Evolutionary conservation across 2,329 filamentous ascomycete genomes (phyloP), one percentile per base, ranked within the genome.

Genomic region (Xylariaceae sp.): DNA sequence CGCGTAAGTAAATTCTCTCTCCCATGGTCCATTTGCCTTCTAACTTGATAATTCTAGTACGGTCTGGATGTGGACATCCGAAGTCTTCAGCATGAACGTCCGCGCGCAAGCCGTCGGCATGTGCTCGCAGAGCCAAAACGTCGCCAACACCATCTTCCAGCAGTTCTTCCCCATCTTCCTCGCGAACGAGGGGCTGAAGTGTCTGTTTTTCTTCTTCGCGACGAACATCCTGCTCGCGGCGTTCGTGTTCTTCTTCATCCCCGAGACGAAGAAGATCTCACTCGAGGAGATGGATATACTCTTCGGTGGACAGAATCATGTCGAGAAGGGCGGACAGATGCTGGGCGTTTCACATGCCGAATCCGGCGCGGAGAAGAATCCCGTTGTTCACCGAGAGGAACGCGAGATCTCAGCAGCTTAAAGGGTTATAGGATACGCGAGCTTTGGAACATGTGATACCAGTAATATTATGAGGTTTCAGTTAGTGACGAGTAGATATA

Each of bases 151-250:
- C 39, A 82, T 88, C 65, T 83, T 88, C 68, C 83, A 88, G 71
- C 86, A 88, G 64, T 88, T 88, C 77, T 88, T 88, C 77, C 86
- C 86, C 10, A 81, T 79, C 10, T 88, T 88, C 75, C 78, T 88
- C 13, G 23, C 23, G 23, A 30, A 30, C 23, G 23, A 30, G 47
- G 77, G 77, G 8, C 76, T 81, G 34, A 74, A 73, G 57, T 77
- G 75, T 37, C 69, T 78, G 17, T 76, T 74, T 67, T 74, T 76
- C 66, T 76, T 76, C 67, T 73, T 75, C 70, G 68, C 68, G 9
- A 65, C 79, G 56, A 80, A 82, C 67, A 70, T 82, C 64, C 62
- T 80, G 45, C 74, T 82, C n/a, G 75, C 74, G 11, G 44, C 73
- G 39, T 82, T 80, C 58, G 79, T 82, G 45, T 81, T 68, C 64